A percentile compares a stretch with the other conserved stretches of the same genome.
Evolutionary conservation across 352 stramenopile genomes (phyloP).

Genomic region (Blastocystis sp.): DNA sequence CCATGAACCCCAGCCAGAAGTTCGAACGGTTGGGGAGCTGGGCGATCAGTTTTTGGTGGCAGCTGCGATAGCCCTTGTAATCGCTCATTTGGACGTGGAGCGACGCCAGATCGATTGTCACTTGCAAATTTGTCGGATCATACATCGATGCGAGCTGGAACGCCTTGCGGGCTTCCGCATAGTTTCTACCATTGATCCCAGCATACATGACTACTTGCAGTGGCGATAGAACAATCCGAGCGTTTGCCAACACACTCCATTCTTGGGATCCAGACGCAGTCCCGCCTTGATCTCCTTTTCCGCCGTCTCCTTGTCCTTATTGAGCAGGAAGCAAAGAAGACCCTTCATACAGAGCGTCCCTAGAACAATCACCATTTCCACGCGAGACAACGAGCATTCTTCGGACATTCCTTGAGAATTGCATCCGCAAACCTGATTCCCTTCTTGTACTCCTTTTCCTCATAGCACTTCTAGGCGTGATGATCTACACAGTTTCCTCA

Average conservation of each 20-base stretch:
- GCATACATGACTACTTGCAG: neutral
- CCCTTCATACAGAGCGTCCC: conserved; percentile 35
- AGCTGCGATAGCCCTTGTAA: conserved; percentile 1
- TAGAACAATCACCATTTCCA: too few species aligned
- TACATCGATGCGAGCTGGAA: neutral
- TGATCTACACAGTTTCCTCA: neutral
- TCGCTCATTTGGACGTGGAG: neutral
- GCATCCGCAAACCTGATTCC: conserved; percentile 10
- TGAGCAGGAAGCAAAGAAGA: conserved; percentile 2
- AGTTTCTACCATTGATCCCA: neutral
- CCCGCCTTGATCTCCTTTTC: conserved; percentile 14
- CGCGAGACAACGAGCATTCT: conserved; percentile 25
- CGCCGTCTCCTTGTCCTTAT: conserved; percentile 19
- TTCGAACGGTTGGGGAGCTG: neutral
- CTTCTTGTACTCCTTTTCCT: conserved; percentile 55
- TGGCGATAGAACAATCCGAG: conserved; percentile 47
- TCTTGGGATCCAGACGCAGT: conserved; percentile 14
- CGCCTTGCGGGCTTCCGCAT: conserved; percentile 29
- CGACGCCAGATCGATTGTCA: conserved; percentile 6
- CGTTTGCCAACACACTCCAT: conserved; percentile 34
- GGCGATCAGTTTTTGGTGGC: conserved; percentile 26
- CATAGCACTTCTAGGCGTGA: conserved; percentile 41
- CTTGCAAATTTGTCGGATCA: conserved; percentile 24
- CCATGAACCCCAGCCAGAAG: conserved; percentile 41
- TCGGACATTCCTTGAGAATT: conserved; percentile 33